Conservation (phyloP, 805 yeast species). For the Teunomyces lycoperdinae region DNA sequence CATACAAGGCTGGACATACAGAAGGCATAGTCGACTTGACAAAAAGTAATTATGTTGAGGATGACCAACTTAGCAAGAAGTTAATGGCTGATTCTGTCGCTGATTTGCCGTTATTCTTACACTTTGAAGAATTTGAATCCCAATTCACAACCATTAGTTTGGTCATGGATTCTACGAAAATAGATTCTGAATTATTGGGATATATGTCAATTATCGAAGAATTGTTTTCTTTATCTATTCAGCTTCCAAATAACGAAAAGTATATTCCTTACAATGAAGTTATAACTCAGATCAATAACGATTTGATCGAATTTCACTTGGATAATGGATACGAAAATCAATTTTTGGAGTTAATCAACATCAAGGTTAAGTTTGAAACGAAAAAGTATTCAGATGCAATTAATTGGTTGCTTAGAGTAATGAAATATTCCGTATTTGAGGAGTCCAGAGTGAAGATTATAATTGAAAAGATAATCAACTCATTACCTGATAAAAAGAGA, state of each 20-base stretch:
- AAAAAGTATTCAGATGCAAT: constrained; percentile 66
- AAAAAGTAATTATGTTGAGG: constrained; percentile 23
- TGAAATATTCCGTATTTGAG: constrained; percentile 70
- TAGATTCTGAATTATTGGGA: constrained; percentile 55
- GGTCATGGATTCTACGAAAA: constrained; percentile 52
- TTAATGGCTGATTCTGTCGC: constrained; percentile 32
- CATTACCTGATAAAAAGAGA: constrained; percentile 62
- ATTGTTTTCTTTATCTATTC: constrained; percentile 70
- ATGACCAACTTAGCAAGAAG: constrained; percentile 19
- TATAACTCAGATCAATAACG: constrained; percentile 68
- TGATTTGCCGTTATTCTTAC: constrained; percentile 62
- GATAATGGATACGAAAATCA: constrained; percentile 56
- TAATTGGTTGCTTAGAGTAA: constrained; percentile 68
- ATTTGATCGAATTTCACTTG: constrained; percentile 60
- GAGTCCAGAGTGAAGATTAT: constrained; percentile 65
- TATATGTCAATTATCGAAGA: constrained; percentile 63
- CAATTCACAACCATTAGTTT: constrained; percentile 72
- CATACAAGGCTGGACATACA: constrained; percentile 55
- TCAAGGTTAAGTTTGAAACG: constrained; percentile 59
- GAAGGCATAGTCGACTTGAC: constrained; percentile 28
- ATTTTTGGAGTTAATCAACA: constrained; percentile 63
- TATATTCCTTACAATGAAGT: constrained; percentile 70
- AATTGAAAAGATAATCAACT: constrained; percentile 57
- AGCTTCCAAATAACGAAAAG: constrained; percentile 52
- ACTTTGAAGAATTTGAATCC: constrained; percentile 76